Conservation (phyloP, 495 filamentous ascomycete genomes). For the Oidiodendron maius region DNA sequence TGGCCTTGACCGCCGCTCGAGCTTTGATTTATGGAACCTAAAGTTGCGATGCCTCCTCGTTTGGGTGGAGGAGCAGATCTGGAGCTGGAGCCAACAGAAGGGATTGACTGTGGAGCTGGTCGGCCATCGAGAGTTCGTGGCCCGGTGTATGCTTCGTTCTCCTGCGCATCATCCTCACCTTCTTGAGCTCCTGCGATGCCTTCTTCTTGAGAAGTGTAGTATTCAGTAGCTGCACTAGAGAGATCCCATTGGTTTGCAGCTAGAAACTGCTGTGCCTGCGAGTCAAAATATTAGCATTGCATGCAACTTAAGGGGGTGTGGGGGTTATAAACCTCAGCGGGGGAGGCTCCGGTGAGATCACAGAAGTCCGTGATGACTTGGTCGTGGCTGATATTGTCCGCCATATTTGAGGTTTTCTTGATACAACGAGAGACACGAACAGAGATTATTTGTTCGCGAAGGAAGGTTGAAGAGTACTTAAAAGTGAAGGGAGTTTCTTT, state of each 20-base stretch:
- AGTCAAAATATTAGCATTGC: neutral
- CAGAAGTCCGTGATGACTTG: conserved; percentile 68
- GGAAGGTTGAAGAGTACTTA: too few relatives aligned
- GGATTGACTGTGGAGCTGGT: conserved; percentile 35
- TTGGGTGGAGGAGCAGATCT: conserved; percentile 31
- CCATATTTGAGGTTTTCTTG: conserved; percentile 31
- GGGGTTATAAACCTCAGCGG: conserved; percentile 55
- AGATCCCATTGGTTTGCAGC: conserved; percentile 64
- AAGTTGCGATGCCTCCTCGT: conserved; percentile 46
- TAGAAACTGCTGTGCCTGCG: conserved; percentile 67
- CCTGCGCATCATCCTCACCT: conserved; percentile 24
- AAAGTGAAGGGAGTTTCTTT: too few relatives aligned
- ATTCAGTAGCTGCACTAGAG: conserved; percentile 59
- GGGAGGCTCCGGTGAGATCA: conserved; percentile 58
- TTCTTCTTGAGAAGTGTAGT: conserved; percentile 65
- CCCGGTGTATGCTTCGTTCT: conserved; percentile 40
- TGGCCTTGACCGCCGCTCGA: conserved; percentile 27
- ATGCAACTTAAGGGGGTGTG: neutral
- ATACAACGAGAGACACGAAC: neutral
- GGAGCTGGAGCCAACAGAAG: conserved; percentile 23
- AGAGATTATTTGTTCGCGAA: too few relatives aligned
- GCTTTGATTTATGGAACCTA: conserved; percentile 46
- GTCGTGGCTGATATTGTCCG: conserved; percentile 56
- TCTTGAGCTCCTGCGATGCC: conserved; percentile 33
- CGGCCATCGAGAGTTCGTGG: conserved; percentile 50